A percentile compares a stretch with the other conserved stretches of the same genome.
Conservation (phyloP, 2,329 filamentous ascomycete species). For the Thermoascus crustaceus region DNA sequence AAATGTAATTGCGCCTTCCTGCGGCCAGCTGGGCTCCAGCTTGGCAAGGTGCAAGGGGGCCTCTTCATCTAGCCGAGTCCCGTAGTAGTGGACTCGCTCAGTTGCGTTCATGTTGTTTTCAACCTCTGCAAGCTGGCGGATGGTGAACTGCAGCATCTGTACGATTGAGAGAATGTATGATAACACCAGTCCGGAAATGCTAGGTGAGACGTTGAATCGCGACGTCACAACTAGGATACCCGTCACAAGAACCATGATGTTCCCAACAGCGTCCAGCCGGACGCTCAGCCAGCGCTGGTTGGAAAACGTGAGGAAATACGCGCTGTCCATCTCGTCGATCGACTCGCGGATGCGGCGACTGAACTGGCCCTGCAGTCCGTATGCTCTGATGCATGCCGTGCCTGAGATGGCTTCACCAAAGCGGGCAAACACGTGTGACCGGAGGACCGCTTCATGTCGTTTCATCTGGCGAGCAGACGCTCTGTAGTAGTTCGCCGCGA, state of each 20-base stretch:
- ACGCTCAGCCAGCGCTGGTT: constrained; percentile 87
- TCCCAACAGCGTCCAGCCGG: constrained; percentile 75
- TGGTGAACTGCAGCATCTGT: constrained; percentile 88
- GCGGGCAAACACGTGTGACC: constrained; percentile 80
- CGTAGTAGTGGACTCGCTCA: constrained; percentile 86
- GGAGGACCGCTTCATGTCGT: constrained; percentile 81
- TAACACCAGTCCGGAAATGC: constrained; percentile 74
- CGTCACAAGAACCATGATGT: constrained; percentile 73
- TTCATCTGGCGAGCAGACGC: constrained; percentile 90
- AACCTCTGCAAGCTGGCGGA: constrained; percentile 84
- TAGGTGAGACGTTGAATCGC: constrained; percentile 72
- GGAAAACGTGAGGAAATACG: constrained; percentile 86
- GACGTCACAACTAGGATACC: constrained; percentile 85
- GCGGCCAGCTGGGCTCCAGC: constrained; percentile 70
- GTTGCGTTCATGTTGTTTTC: constrained; percentile 98
- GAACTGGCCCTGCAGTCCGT: constrained; percentile 70
- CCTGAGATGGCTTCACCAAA: constrained; percentile 83
- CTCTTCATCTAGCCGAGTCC: constrained; percentile 77
- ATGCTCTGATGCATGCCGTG: constrained; percentile 78
- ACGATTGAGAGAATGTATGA: constrained; percentile 90
- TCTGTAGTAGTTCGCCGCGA: constrained; percentile 81
- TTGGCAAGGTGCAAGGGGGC: constrained; percentile 69
- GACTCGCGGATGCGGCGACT: constrained; percentile 56
- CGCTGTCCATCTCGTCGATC: constrained; percentile 83
- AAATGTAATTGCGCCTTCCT: constrained; percentile 73